phyloP scores from a whole-genome alignment of 768 basidiomycete species.

The Inosperma sp. region DNA sequence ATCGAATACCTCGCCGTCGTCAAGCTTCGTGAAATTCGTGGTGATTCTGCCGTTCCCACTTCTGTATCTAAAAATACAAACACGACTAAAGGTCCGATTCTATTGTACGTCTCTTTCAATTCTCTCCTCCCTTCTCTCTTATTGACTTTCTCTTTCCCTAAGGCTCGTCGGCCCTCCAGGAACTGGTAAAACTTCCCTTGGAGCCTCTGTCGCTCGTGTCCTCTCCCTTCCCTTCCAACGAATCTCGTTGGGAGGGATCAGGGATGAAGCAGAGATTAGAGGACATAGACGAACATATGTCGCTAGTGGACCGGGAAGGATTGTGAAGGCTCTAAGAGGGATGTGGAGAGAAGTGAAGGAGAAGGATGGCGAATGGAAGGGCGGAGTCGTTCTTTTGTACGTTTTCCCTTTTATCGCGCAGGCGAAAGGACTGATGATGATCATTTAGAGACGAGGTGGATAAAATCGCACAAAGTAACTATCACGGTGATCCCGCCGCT shows the following conservation, averaged over 20 bases:
- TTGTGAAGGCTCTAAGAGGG: constrained; percentile 83
- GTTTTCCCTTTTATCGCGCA: constrained; percentile 28
- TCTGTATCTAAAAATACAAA: neutral
- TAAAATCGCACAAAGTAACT: constrained; percentile 81
- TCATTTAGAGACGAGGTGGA: constrained; percentile 79
- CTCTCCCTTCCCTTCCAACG: constrained; percentile 85
- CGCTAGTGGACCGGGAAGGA: constrained; percentile 78
- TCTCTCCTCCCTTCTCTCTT: neutral
- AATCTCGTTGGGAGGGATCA: constrained; percentile 86
- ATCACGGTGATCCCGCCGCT: constrained; percentile 89
- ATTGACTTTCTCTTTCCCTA: constrained; percentile 12
- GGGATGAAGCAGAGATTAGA: constrained; percentile 76
- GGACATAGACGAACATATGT: constrained; percentile 76
- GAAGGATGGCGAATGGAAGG: too few species aligned
- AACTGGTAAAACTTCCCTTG: constrained; percentile 88
- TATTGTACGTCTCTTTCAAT: constrained; percentile 51
- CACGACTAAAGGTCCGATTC: constrained; percentile 63
- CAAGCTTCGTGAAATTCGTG: constrained; percentile 43
- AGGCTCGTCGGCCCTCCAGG: constrained; percentile 91
- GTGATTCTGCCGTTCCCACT: neutral
- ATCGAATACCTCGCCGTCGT: constrained; percentile 92
- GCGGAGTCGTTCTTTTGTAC: constrained; percentile 73
- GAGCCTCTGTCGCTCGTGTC: constrained; percentile 81
- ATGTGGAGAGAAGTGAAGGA: constrained; percentile 73
- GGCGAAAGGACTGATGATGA: constrained; percentile 1